Evolutionary conservation across 352 stramenopile genomes (phyloP), one percentile per base, ranked within the genome.

Genomic region (Phytophthora sp.): DNA sequence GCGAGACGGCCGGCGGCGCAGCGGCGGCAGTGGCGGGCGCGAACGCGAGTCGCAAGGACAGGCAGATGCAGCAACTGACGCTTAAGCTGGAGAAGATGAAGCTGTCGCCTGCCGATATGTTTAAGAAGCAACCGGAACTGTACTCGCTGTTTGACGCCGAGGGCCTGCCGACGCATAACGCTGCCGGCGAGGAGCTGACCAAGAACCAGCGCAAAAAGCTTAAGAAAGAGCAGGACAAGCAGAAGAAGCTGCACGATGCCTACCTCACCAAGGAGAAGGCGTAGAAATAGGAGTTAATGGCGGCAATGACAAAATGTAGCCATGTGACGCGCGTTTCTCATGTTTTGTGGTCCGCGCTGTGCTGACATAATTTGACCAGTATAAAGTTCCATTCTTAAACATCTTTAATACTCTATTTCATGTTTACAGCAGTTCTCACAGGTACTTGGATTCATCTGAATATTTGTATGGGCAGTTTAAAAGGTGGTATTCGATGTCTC

Each of bases 31-130:
- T n/a, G 4, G 66, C 61, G 29, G 70, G 74, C 13, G 68, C 64
- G 2, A 81, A 80, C 38, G 74, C 73, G 23, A 90, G 89, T 63
- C 89, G 91, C 53, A 97, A 96, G 69, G 85, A 91, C 36, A 81
- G 90, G 36, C 87, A 96, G 75, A 74, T 77, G 44, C 71, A 82
- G 50, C 90, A 98, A 65, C 66, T 93, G 39, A 91, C 89, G 58
- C 80, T 91, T 49, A 98, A 98, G 80, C 88, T 97, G 70, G 90
- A 95, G 55, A 92, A 94, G 79, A 98, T 98, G 86, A 89, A 94
- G 74, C 76, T 96, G 69, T 77, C 88, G 52, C 87, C 90, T 27
- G 36, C 80, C 39, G 90, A 95, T 7, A 91, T 94, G 80, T 95
- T 95, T 46, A 84, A 85, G 63, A 74, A 66, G 56, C 80, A 92